phyloP scores from a whole-genome alignment of 495 filamentous ascomycete species.

The Podospora pseudocomata region DNA sequence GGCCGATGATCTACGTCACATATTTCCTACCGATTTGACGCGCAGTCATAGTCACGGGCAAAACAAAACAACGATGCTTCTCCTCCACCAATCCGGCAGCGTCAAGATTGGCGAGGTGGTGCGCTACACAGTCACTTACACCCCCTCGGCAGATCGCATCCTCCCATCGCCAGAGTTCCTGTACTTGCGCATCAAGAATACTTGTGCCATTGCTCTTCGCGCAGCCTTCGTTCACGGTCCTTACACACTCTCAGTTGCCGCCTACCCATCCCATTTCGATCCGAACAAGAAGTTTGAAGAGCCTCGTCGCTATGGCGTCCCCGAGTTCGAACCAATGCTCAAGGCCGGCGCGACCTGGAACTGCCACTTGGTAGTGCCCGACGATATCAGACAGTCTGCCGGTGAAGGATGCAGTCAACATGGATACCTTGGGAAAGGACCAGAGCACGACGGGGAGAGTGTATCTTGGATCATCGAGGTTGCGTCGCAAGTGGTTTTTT shows the following conservation, averaged over 20 bases:
- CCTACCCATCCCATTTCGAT: conserved; percentile 74
- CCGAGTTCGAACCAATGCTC: conserved; percentile 91
- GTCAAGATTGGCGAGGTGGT: conserved; percentile 92
- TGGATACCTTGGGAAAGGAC: conserved; percentile 36
- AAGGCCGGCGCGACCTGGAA: conserved; percentile 88
- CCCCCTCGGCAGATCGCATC: conserved; percentile 80
- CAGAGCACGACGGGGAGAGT: conserved; percentile 43
- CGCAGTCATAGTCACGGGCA: background rate
- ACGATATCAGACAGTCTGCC: conserved; percentile 54
- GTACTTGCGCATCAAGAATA: conserved; percentile 84
- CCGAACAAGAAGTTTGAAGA: conserved; percentile 69
- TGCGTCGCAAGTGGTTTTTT: conserved; percentile 88
- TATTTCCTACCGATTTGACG: background rate
- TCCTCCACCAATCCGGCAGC: conserved; percentile 82
- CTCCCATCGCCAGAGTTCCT: conserved; percentile 75
- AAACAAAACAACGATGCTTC: conserved; percentile 59
- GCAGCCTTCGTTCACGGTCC: conserved; percentile 95
- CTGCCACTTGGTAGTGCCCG: conserved; percentile 71
- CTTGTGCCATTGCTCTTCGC: conserved; percentile 82
- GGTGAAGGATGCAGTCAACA: conserved; percentile 31
- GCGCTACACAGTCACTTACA: conserved; percentile 89
- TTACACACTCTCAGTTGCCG: conserved; percentile 82
- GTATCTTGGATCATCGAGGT: conserved; percentile 91
- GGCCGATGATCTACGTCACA: background rate
- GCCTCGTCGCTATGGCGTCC: conserved; percentile 59